Evolutionary conservation across 129 eudicot genomes (phyloP).

Genomic region (Flaveria trinervia): DNA sequence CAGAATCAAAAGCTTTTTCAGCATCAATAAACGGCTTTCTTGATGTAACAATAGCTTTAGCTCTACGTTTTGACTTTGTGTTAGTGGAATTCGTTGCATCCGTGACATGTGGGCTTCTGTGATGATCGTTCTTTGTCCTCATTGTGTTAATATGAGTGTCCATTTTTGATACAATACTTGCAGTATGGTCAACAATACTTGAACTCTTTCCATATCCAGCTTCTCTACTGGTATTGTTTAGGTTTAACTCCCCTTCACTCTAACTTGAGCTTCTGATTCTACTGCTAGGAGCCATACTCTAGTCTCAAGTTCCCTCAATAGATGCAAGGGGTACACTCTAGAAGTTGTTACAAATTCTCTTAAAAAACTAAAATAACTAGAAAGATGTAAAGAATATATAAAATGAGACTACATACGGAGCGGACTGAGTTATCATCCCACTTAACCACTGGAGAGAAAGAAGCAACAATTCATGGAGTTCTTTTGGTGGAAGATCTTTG

Average conservation of each 20-base stretch:
- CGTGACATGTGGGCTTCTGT: conserved; percentile 42
- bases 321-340: conserved; percentile 84
- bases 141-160: conserved; percentile 71
- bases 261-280: conserved; percentile 90
- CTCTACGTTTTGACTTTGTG: conserved; percentile 65
- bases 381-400: background rate
- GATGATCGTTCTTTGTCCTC: conserved; percentile 49
- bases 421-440: conserved; percentile 83
- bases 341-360: background rate
- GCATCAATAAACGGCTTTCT: conserved; percentile 55
- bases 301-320: conserved; percentile 91
- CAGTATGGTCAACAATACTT: conserved; percentile 74
- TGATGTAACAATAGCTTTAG: conserved; percentile 55
- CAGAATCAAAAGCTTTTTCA: conserved; percentile 61
- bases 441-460: conserved; percentile 96
- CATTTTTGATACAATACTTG: conserved; percentile 72
- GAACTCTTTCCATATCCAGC: conserved; percentile 56
- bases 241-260: conserved; percentile 62
- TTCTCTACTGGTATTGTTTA: conserved; percentile 44
- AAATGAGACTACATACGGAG: conserved; percentile 58
- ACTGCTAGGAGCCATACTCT: conserved; percentile 98
- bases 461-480: conserved; percentile 83
- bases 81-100: conserved; percentile 47
- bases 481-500: conserved; percentile 89
- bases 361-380: background rate